These are phyloP conservation scores for Jamesozyma gamospora DNA, from an alignment of 805 yeast genomes.

Conservation along the genomic window DNA sequence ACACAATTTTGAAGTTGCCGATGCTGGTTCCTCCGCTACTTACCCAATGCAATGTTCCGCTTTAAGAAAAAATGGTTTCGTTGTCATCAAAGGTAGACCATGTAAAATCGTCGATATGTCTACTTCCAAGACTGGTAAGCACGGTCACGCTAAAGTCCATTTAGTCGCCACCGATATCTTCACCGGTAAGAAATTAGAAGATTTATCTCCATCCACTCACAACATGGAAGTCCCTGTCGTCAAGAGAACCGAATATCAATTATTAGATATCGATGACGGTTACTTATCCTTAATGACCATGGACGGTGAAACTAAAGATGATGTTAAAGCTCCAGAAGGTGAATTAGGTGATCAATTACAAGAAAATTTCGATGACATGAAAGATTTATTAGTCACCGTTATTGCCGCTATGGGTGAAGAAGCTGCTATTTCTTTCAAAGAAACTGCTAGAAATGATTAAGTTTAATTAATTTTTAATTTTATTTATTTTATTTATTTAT, in stretches of 20 bases:
- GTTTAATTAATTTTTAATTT: background rate
- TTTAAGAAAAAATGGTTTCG: conserved; percentile 98
- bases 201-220: conserved; percentile 98
- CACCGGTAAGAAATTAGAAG: conserved; percentile 98
- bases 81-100: conserved; percentile 95
- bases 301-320: conserved; percentile 98
- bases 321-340: conserved; percentile 94
- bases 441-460: conserved; percentile 66
- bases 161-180: conserved; percentile 95
- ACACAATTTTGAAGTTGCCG: conserved; percentile 94
- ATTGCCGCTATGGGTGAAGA: conserved; percentile 98
- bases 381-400: conserved; percentile 90
- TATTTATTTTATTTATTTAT: background rate
- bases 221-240: conserved; percentile 99
- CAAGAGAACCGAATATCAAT: conserved; percentile 86
- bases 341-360: conserved; percentile 89
- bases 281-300: conserved; percentile 88
- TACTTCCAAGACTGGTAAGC: conserved; percentile 99
- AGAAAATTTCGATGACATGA: conserved; percentile 90
- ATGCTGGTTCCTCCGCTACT: conserved; percentile 96
- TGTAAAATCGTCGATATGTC: conserved; percentile 99
- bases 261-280: conserved; percentile 94
- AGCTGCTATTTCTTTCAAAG: conserved; percentile 96
- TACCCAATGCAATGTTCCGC: conserved; percentile 99
- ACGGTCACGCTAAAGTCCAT: conserved; percentile 99